Evolutionary conservation across 2,329 filamentous ascomycete species (phyloP).

Genomic region (Helotiales sp.): DNA sequence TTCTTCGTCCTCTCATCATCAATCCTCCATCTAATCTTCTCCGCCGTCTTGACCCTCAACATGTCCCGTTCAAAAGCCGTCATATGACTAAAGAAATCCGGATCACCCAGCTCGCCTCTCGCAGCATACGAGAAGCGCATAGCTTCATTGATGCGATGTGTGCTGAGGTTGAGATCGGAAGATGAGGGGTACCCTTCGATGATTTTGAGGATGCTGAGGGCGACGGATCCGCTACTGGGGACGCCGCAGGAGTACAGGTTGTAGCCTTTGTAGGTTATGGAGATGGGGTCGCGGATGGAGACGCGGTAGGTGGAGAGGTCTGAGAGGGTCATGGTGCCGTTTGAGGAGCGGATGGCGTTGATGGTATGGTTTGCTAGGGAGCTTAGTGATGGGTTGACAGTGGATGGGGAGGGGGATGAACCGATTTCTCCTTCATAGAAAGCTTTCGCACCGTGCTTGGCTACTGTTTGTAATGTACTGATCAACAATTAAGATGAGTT

Average conservation of each 20-base stretch:
- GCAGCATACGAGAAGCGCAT: conserved; percentile 88
- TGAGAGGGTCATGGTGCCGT: conserved; percentile 70
- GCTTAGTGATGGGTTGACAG: conserved; percentile 9
- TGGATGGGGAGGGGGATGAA: conserved; percentile 14
- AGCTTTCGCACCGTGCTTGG: conserved; percentile 60
- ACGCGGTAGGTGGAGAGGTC: conserved; percentile 71
- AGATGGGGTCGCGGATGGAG: conserved; percentile 65
- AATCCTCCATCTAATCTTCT: conserved; percentile 68
- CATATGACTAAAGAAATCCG: conserved; percentile 70
- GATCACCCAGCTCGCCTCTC: conserved; percentile 82
- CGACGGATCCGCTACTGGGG: conserved; percentile 79
- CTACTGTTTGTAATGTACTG: conserved; percentile 65
- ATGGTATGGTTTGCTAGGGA: conserved; percentile 62
- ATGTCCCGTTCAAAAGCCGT: conserved; percentile 69
- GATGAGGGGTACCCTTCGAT: conserved; percentile 68
- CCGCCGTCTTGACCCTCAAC: conserved; percentile 64
- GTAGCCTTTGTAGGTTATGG: conserved; percentile 70
- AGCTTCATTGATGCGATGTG: conserved; percentile 84
- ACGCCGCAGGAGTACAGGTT: conserved; percentile 72
- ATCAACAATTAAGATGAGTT: neutral
- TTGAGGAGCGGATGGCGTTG: conserved; percentile 57
- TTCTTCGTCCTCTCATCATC: conserved; percentile 73
- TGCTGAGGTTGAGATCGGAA: conserved; percentile 62
- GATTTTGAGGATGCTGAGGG: conserved; percentile 71
- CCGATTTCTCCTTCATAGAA: conserved; percentile 66